phyloP scores from a whole-genome alignment of 2,329 filamentous ascomycete species.

The Fusarium domesticum region DNA sequence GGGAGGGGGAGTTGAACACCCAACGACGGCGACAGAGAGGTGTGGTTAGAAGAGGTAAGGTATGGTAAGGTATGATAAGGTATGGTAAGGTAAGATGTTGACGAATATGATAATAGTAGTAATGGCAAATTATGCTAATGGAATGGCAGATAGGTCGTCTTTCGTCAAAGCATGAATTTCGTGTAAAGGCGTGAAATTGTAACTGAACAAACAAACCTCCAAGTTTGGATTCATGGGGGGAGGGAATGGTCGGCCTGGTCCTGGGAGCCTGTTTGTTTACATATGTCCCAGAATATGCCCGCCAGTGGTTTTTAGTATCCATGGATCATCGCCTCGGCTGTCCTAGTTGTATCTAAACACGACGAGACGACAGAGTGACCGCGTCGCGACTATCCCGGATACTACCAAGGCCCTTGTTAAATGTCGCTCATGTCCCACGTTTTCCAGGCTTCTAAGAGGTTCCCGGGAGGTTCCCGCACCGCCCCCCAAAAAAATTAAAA shows the following conservation, averaged over 20 bases:
- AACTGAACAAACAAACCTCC: background rate
- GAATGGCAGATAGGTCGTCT: background rate
- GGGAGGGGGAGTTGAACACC: background rate
- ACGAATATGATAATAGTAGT: background rate
- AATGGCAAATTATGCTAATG: background rate
- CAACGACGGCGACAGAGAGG: background rate
- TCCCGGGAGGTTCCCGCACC: background rate
- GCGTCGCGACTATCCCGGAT: no score
- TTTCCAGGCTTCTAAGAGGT: background rate
- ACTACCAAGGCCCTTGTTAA: background rate
- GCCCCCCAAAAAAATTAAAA: background rate
- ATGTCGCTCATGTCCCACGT: background rate
- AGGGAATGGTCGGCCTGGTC: constrained; percentile 1
- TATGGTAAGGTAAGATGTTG: background rate
- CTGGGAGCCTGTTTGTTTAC: constrained; percentile 22
- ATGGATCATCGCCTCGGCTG: no score
- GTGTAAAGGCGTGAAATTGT: background rate
- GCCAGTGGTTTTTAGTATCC: background rate
- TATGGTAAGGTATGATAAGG: background rate
- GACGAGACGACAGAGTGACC: no score
- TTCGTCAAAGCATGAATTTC: background rate
- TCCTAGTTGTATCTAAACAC: no score
- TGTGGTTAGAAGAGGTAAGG: background rate
- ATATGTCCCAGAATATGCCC: constrained; percentile 11
- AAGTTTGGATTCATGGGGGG: background rate